These are phyloP conservation scores for Beauveria sp. DNA, from an alignment of 2,329 filamentous ascomycete genomes.

Conservation along the genomic window DNA sequence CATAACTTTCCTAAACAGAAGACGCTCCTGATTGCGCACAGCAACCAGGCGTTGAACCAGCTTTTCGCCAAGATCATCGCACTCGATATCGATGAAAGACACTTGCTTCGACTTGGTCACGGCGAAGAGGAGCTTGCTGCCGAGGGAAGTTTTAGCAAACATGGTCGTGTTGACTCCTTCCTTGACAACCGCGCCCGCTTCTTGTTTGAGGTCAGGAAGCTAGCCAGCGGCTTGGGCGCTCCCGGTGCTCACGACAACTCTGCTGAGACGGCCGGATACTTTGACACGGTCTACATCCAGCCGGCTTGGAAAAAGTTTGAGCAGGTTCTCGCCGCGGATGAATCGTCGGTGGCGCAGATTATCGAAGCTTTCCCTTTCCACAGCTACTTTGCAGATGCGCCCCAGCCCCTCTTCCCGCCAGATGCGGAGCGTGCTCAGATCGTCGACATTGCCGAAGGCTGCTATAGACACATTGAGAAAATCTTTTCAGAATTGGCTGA, in stretches of 20 bases:
- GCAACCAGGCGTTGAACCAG: constrained; percentile 98
- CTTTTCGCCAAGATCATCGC: constrained; percentile 97
- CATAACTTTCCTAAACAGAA: constrained; percentile 93
- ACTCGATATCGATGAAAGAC: constrained; percentile 89
- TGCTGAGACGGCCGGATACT: constrained; percentile 94
- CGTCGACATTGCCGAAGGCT: constrained; percentile 72
- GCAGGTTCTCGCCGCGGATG: constrained; percentile 43
- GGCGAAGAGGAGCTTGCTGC: constrained; percentile 91
- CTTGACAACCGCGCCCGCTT: constrained; percentile 76
- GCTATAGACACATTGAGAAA: constrained; percentile 79
- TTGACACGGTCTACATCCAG: constrained; percentile 84
- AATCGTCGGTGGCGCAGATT: constrained; percentile 53
- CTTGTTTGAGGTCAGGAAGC: constrained; percentile 74
- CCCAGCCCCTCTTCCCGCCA: constrained; percentile 73
- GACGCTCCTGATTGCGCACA: constrained; percentile 88
- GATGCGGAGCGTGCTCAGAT: constrained; percentile 57
- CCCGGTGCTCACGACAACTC: constrained; percentile 93
- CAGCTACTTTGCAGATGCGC: constrained; percentile 76
- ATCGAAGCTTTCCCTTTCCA: constrained; percentile 78
- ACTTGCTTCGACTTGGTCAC: constrained; percentile 85
- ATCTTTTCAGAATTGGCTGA: constrained; percentile 95
- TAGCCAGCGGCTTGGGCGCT: constrained; percentile 77
- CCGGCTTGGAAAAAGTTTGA: constrained; percentile 88
- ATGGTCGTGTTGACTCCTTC: constrained; percentile 91
- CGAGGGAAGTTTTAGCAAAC: constrained; percentile 81